Conservation (phyloP, 768 basidiomycete species). For the Amanita muscaria region DNA sequence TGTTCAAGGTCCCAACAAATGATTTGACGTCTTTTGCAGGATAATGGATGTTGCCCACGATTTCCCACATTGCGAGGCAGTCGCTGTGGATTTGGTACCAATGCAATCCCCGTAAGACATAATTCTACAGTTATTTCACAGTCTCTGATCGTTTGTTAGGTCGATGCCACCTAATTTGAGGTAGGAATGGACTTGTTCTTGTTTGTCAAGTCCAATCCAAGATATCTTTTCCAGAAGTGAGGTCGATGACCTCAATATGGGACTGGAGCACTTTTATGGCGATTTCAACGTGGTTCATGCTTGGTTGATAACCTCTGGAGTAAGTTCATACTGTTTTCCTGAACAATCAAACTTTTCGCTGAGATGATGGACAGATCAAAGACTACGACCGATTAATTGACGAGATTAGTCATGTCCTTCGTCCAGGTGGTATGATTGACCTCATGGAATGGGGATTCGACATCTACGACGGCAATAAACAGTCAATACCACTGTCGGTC, state of each 20-base stretch:
- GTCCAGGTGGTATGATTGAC: constrained; percentile 62
- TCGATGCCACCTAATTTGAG: constrained; percentile 64
- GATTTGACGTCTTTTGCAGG: constrained; percentile 29
- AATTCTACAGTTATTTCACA: background rate
- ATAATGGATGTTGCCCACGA: constrained; percentile 67
- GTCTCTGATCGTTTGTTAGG: constrained; percentile 21
- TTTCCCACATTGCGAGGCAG: constrained; percentile 57
- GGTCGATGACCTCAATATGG: constrained; percentile 79
- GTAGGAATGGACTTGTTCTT: no score
- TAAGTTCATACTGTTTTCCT: constrained; percentile 26
- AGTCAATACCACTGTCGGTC: constrained; percentile 32
- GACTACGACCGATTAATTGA: constrained; percentile 58
- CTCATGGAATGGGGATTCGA: constrained; percentile 63
- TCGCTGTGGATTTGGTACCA: constrained; percentile 75
- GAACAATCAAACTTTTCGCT: constrained; percentile 5
- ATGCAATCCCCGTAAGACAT: constrained; percentile 59
- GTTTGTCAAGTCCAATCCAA: background rate
- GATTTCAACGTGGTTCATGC: constrained; percentile 72
- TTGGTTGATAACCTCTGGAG: constrained; percentile 64
- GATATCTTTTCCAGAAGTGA: constrained; percentile 47
- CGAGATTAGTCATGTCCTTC: constrained; percentile 56
- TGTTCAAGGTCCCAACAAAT: background rate
- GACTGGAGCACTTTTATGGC: constrained; percentile 73
- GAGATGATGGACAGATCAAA: constrained; percentile 40
- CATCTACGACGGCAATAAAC: constrained; percentile 45